Evolutionary conservation across 139 green algal species (phyloP).

Genomic region (Limnomonas spitsbergensis): DNA sequence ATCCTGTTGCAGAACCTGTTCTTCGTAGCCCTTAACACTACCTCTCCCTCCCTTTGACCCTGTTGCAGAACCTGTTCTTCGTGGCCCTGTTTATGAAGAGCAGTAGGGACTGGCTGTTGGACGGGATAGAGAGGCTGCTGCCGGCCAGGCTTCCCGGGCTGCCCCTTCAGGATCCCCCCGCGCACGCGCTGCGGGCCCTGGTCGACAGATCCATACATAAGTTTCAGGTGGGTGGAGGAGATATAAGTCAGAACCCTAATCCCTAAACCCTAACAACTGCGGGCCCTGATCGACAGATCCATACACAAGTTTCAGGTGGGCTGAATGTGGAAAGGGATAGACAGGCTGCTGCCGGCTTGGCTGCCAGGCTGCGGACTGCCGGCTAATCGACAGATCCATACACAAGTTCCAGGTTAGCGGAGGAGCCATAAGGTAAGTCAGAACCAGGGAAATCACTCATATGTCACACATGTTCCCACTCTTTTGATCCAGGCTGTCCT

Average conservation of each 20-base stretch:
- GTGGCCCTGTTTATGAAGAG: slow-evolving; percentile 67
- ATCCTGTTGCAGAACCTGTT: slow-evolving; percentile 32
- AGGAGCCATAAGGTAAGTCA: background rate
- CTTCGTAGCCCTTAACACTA: slow-evolving; percentile 26
- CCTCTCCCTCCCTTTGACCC: background rate
- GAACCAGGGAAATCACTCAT: no score
- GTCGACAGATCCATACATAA: slow-evolving; percentile 60
- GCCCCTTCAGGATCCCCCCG: slow-evolving; percentile 21
- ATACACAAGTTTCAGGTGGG: slow-evolving; percentile 37
- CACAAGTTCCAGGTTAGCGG: slow-evolving; percentile 57
- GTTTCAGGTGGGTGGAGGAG: slow-evolving; percentile 55
- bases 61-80: slow-evolving; percentile 45
- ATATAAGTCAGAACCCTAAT: background rate
- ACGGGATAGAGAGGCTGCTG: slow-evolving; percentile 35
- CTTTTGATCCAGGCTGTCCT: no score
- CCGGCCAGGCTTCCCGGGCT: slow-evolving; percentile 48
- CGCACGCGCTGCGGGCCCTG: slow-evolving; percentile 44
- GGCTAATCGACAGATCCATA: slow-evolving; percentile 65
- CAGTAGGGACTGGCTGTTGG: slow-evolving; percentile 57
- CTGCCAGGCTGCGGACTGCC: background rate
- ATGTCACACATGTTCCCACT: no score
- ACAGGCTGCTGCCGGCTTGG: background rate
- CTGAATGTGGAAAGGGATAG: background rate
- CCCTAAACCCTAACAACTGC: slow-evolving; percentile 2
- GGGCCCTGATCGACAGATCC: slow-evolving; percentile 51